These are phyloP conservation scores for Paxillus rubicundulus DNA, from an alignment of 768 basidiomycete genomes.

Conservation along the genomic window DNA sequence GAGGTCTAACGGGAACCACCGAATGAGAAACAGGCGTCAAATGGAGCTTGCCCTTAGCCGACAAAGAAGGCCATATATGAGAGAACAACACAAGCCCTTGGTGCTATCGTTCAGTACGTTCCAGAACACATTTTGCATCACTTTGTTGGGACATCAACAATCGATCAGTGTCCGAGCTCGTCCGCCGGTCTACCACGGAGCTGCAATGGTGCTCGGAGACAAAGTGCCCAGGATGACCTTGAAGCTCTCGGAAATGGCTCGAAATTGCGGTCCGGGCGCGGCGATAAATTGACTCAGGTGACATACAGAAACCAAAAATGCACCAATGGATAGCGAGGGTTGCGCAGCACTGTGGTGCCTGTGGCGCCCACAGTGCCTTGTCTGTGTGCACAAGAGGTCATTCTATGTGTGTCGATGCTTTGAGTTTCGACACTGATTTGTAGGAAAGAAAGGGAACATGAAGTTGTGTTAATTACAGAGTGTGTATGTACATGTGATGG, in stretches of 20 bases:
- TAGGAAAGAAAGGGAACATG: too few species aligned
- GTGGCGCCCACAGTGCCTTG: too few species aligned
- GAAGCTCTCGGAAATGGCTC: constrained; percentile 27
- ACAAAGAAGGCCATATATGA: constrained; percentile 40
- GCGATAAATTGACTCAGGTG: background rate
- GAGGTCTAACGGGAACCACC: constrained; percentile 43
- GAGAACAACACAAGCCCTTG: constrained; percentile 58
- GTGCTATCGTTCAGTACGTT: constrained; percentile 45
- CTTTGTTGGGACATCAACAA: constrained; percentile 40
- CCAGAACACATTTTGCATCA: constrained; percentile 57
- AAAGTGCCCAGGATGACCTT: constrained; percentile 37
- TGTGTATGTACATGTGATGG: too few species aligned
- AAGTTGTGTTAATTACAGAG: too few species aligned
- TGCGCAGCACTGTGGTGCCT: too few species aligned
- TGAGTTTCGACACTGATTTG: too few species aligned
- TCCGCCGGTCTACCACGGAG: constrained; percentile 40
- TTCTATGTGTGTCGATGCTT: too few species aligned
- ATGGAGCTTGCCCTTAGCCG: constrained; percentile 22
- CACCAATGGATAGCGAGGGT: constrained; percentile 52
- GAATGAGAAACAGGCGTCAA: constrained; percentile 16
- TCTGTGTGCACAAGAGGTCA: too few species aligned
- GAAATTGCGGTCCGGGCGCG: constrained; percentile 17
- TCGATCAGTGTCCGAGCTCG: constrained; percentile 47
- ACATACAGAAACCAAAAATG: background rate
- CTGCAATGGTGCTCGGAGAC: constrained; percentile 5